Conservation (phyloP, 495 filamentous ascomycete genomes). For the Penicillium dipodomyicola region DNA sequence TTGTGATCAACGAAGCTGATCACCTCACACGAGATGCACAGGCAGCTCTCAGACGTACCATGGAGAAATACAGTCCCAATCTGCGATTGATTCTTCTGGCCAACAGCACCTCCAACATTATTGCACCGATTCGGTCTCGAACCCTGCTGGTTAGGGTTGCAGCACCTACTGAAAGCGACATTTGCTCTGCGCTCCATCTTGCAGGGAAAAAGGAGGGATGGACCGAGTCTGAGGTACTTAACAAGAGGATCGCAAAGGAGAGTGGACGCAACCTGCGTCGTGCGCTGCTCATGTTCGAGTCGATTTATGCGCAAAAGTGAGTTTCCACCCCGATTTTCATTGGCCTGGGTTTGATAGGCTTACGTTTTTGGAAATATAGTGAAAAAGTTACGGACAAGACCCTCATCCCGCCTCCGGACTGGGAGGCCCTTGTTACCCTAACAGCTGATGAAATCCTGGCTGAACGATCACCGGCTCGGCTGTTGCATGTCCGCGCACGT, state of each 20-base stretch:
- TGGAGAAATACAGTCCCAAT: conserved; percentile 99
- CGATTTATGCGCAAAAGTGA: conserved; percentile 95
- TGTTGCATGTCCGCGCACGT: conserved; percentile 83
- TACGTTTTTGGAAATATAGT: conserved; percentile 44
- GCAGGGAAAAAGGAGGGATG: conserved; percentile 78
- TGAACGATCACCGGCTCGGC: conserved; percentile 81
- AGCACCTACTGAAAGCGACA: conserved; percentile 81
- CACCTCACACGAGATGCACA: conserved; percentile 92
- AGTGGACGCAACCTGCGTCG: conserved; percentile 87
- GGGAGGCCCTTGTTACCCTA: conserved; percentile 84
- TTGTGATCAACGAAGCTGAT: conserved; percentile 99
- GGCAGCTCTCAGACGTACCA: conserved; percentile 88
- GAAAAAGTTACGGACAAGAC: conserved; percentile 88
- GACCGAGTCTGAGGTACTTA: conserved; percentile 64
- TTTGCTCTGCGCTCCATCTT: conserved; percentile 69
- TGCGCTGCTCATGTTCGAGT: conserved; percentile 93
- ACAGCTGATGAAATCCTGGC: conserved; percentile 88
- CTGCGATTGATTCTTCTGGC: conserved; percentile 85
- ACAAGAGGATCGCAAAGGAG: conserved; percentile 82
- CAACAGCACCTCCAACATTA: conserved; percentile 95
- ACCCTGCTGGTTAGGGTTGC: conserved; percentile 89
- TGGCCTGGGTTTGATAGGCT: conserved; percentile 8
- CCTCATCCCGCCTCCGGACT: conserved; percentile 89
- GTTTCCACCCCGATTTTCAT: conserved; percentile 14
- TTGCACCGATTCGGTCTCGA: conserved; percentile 87